Evolutionary conservation across 1,139 yeast species (phyloP).

Genomic region (Taiozyma sp.): DNA sequence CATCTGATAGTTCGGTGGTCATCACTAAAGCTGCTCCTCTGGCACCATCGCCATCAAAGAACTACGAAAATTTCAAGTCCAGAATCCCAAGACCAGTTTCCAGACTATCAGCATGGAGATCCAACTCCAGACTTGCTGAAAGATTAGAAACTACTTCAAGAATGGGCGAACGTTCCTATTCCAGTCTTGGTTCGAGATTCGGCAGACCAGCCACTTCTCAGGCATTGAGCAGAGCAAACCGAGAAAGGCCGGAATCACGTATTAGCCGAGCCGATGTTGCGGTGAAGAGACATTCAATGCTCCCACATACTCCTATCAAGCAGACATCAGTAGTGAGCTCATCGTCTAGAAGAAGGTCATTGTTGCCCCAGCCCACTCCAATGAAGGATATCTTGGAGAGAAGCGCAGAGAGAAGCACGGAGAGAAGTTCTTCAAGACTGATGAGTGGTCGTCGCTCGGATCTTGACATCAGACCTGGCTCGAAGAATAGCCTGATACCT

Average conservation of each 20-base stretch:
- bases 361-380: slow-evolving; percentile 23
- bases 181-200: slow-evolving; percentile 1
- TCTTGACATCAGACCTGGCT: slow-evolving; percentile 9
- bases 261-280: slow-evolving; percentile 2
- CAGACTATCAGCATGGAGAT: slow-evolving; percentile 4
- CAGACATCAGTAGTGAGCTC: slow-evolving; percentile 16
- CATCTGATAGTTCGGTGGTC: neutral
- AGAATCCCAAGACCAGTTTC: slow-evolving; percentile 21
- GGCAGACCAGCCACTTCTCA: slow-evolving; percentile 17
- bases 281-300: slow-evolving; percentile 15
- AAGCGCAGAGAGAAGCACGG: slow-evolving; percentile 6
- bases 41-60: neutral
- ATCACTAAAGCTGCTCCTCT: slow-evolving; percentile 1
- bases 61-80: slow-evolving; percentile 8
- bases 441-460: slow-evolving; percentile 6
- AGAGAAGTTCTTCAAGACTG: neutral
- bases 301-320: slow-evolving; percentile 6
- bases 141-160: slow-evolving; percentile 1
- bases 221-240: slow-evolving; percentile 11
- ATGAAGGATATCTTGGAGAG: slow-evolving; percentile 16
- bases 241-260: slow-evolving; percentile 10
- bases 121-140: slow-evolving; percentile 1
- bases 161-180: neutral
- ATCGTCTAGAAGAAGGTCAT: slow-evolving; percentile 9
- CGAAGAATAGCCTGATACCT: slow-evolving; percentile 12